Evolutionary conservation across 345 rosid genomes (phyloP).

Genomic region (Hibiscus tridactylites): DNA sequence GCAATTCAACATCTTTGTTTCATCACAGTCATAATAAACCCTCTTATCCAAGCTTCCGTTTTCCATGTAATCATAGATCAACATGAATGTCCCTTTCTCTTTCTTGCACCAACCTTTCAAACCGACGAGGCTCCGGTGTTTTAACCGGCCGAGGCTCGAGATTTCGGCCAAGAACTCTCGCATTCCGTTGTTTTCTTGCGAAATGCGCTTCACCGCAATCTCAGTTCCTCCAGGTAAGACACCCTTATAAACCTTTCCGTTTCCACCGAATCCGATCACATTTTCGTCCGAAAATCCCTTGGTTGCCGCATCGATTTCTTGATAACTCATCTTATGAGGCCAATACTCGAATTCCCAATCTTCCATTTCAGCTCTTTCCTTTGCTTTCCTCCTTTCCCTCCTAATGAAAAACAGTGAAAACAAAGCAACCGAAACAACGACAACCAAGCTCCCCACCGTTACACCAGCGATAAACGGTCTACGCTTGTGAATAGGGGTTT

Average conservation of each 20-base stretch:
- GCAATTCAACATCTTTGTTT: conserved; percentile 26
- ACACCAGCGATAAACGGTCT: conserved; percentile 47
- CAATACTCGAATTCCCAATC: conserved; percentile 90
- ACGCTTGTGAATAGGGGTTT: conserved; percentile 26
- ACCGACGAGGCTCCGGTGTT: conserved; percentile 57
- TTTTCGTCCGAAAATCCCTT: conserved; percentile 52
- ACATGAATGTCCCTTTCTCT: conserved; percentile 59
- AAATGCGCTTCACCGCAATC: conserved; percentile 67
- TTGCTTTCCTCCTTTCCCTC: conserved; percentile 36
- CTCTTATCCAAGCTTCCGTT: conserved; percentile 65
- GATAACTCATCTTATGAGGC: conserved; percentile 60
- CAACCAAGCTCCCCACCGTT: conserved; percentile 27
- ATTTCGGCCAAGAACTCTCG: conserved; percentile 68
- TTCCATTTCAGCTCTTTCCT: conserved; percentile 60
- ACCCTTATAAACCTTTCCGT: conserved; percentile 77
- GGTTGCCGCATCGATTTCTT: conserved; percentile 55
- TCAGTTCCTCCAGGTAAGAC: conserved; percentile 46
- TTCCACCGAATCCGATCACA: conserved; percentile 66
- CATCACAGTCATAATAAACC: conserved; percentile 39
- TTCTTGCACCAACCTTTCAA: conserved; percentile 83
- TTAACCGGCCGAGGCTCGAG: conserved; percentile 64
- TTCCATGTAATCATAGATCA: conserved; percentile 76
- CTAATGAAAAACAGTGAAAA: conserved; percentile 27
- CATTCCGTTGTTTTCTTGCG: conserved; percentile 58
- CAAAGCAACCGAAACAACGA: conserved; percentile 22